phyloP scores from a whole-genome alignment of 768 basidiomycete species.

The Boletus vermiculosoides region DNA sequence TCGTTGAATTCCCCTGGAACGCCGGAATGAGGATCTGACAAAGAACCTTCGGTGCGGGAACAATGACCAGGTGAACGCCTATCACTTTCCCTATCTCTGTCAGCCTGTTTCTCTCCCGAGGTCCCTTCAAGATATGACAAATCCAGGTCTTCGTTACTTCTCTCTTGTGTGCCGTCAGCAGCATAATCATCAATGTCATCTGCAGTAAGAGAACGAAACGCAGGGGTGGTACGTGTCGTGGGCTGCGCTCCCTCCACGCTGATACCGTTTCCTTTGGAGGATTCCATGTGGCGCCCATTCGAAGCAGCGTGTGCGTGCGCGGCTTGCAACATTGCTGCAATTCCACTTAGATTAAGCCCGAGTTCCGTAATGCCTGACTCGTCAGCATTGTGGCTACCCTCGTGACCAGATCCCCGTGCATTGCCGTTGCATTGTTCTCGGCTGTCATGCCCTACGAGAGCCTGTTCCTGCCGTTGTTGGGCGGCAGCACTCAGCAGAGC shows the following conservation, averaged over 20 bases:
- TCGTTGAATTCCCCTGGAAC: slow-evolving; percentile 64
- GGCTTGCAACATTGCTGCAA: slow-evolving; percentile 79
- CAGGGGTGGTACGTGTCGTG: slow-evolving; percentile 67
- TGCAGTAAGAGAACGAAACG: slow-evolving; percentile 76
- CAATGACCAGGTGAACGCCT: slow-evolving; percentile 30
- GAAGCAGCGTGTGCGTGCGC: slow-evolving; percentile 62
- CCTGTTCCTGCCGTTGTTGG: slow-evolving; percentile 58
- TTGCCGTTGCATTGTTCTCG: slow-evolving; percentile 26
- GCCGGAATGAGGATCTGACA: slow-evolving; percentile 45
- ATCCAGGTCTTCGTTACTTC: slow-evolving; percentile 51
- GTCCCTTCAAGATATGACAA: slow-evolving; percentile 49
- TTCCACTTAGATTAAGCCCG: slow-evolving; percentile 57
- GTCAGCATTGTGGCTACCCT: slow-evolving; percentile 15
- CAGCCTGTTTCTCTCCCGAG: slow-evolving; percentile 24
- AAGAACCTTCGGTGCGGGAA: slow-evolving; percentile 29
- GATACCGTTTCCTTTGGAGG: slow-evolving; percentile 48
- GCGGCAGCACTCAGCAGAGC: slow-evolving; percentile 64
- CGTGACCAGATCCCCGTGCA: slow-evolving; percentile 14
- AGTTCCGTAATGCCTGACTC: slow-evolving; percentile 35
- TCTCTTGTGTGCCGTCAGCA: slow-evolving; percentile 27
- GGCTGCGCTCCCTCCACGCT: slow-evolving; percentile 45
- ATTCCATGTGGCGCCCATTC: slow-evolving; percentile 45
- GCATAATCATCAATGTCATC: slow-evolving; percentile 32
- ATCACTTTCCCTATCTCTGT: slow-evolving; percentile 46
- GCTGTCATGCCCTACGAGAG: slow-evolving; percentile 36